These are phyloP conservation scores for Dothiorella sarmentorum DNA, from an alignment of 2,329 filamentous ascomycete genomes.

Conservation along the genomic window DNA sequence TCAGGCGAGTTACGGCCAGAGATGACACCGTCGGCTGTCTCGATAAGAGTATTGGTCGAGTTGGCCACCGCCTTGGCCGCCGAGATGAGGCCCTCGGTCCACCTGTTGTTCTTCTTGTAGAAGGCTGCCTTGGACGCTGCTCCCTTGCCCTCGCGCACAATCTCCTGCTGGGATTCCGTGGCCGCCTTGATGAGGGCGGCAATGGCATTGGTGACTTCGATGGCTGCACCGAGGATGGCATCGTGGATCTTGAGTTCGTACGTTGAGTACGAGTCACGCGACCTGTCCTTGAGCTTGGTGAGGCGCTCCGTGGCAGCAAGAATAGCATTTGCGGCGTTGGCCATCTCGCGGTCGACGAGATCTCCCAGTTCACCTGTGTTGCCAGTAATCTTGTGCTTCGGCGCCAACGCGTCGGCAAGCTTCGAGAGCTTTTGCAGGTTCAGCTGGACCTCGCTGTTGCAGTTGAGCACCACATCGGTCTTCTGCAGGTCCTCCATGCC, in stretches of 20 bases:
- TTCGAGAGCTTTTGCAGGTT: conserved; percentile 92
- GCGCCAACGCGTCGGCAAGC: conserved; percentile 85
- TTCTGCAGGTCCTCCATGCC: conserved; percentile 87
- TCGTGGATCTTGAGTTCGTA: conserved; percentile 97
- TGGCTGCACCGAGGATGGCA: conserved; percentile 86
- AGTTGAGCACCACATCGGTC: conserved; percentile 95
- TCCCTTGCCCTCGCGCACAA: conserved; percentile 87
- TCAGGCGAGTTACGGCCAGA: conserved; percentile 89
- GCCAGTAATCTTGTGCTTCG: conserved; percentile 77
- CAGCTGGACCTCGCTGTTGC: conserved; percentile 93
- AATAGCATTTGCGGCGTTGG: conserved; percentile 91
- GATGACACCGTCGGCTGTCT: conserved; percentile 95
- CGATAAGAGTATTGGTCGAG: conserved; percentile 93
- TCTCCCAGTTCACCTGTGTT: conserved; percentile 85
- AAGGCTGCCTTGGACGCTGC: conserved; percentile 86
- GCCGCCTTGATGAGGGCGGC: conserved; percentile 92
- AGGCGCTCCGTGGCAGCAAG: conserved; percentile 86
- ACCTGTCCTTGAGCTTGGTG: conserved; percentile 91
- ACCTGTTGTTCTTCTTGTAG: conserved; percentile 99
- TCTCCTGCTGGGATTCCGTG: conserved; percentile 89
- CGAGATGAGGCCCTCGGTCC: conserved; percentile 96
- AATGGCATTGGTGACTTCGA: conserved; percentile 91
- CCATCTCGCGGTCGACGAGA: conserved; percentile 85
- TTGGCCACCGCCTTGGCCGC: conserved; percentile 93
- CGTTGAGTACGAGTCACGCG: conserved; percentile 89